phyloP scores from a whole-genome alignment of 2,329 filamentous ascomycete species.

The Aspergillus sp. region DNA sequence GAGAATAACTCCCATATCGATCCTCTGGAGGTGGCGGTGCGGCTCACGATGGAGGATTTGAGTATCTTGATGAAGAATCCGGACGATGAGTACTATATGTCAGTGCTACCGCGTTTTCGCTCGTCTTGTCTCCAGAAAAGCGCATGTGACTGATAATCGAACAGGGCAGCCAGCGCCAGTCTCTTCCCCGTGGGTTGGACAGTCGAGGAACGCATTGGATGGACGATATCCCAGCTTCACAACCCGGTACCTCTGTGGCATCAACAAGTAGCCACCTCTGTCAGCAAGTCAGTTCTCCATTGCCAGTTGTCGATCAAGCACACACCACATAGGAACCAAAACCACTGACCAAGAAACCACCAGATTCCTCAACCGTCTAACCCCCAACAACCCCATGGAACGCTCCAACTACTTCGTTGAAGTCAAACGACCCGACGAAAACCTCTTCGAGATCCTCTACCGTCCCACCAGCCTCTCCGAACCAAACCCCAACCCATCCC shows the following conservation, averaged over 20 bases:
- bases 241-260: conserved; percentile 44
- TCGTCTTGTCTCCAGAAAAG: background rate
- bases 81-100: conserved; percentile 43
- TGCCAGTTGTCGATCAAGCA: background rate
- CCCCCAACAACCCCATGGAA: conserved; percentile 39
- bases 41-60: conserved; percentile 46
- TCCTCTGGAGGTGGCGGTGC: conserved; percentile 44
- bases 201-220: conserved; percentile 42
- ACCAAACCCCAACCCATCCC: conserved; percentile 26
- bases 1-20: conserved; percentile 25
- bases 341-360: background rate
- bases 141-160: conserved; percentile 1
- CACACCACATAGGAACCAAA: background rate
- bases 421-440: conserved; percentile 30
- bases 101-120: conserved; percentile 10
- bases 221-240: conserved; percentile 41
- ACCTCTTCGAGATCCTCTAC: conserved; percentile 38
- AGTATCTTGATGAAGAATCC: conserved; percentile 41
- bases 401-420: conserved; percentile 46
- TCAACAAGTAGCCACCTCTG: conserved; percentile 36
- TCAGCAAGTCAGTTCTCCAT: conserved; percentile 33
- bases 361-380: conserved; percentile 42
- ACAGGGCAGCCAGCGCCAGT: conserved; percentile 43
- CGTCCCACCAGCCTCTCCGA: conserved; percentile 35
- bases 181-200: conserved; percentile 48